Base-by-base conservation (phyloP, 257 asterid species). In the Solanum ahanhuiri region DNA sequence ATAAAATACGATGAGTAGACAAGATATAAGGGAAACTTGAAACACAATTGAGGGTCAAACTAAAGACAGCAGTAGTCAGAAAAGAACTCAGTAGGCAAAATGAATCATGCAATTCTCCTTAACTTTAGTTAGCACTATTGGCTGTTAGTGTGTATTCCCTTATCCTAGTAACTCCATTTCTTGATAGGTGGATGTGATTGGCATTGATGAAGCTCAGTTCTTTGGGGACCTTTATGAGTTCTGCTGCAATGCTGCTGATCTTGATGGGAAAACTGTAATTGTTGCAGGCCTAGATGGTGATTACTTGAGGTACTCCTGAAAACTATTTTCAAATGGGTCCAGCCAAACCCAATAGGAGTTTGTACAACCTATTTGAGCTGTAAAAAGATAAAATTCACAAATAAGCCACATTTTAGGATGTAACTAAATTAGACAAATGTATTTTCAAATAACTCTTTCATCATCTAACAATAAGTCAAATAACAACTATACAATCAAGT, bases 221-320 rank as follows among this genome's bases (percentile, higher is more conserved):
- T 97, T 97, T 31, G 94, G 86, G 4, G 98, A 95, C 90, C 94
- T 95, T 67, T 94, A 94, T 57, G 96, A 93, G 72, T 97, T 95
- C 89, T 97, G 98, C 95, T 71, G 93, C 90, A 83, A 91, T 89
- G 98, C 98, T 81, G 99, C 99, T 37, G 98, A 97, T 87, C 94
- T 48, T 34, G 98, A 95, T 86, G 98, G 98, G 82, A 95, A 97
- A 88, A 93, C 94, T 33, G 85, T 97, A 54, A 90, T 97, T 84
- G 92, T 95, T 88, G 97, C 98, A 66, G 98, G 98, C 43, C 89
- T 97, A 88, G 99, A 97, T 85, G 99, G 98, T 11, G 98, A 95
- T 89, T 97, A 95, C 88, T 86, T 93, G 88, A 95, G 98, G 98
- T 95, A 86, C 30, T 79, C 64, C 63, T n/a, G 28, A 37, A 23